Evolutionary conservation across 495 filamentous ascomycete genomes (phyloP).

Genomic region (Neurospora sp.): DNA sequence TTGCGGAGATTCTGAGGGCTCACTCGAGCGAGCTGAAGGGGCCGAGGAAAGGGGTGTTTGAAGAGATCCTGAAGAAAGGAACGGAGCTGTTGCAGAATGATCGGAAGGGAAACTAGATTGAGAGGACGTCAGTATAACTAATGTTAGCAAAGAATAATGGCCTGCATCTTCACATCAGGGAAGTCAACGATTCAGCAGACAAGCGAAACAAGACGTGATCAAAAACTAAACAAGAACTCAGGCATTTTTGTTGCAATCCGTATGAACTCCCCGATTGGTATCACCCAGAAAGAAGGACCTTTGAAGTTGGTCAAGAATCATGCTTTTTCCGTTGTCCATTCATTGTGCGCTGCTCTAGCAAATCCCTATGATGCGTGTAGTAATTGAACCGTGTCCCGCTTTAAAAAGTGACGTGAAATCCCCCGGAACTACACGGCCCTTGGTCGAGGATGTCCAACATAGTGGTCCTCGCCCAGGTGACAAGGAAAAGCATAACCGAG

Average conservation of each 20-base stretch:
- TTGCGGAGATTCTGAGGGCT: slow-evolving; percentile 47
- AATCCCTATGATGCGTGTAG: slow-evolving; percentile 28
- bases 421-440: slow-evolving; percentile 23
- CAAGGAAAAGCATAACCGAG: slow-evolving; percentile 31
- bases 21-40: slow-evolving; percentile 30
- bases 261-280: slow-evolving; percentile 8
- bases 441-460: slow-evolving; percentile 8
- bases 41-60: slow-evolving; percentile 21
- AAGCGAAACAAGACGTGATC: neutral
- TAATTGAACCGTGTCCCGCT: slow-evolving; percentile 16
- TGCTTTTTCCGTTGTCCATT: slow-evolving; percentile 29
- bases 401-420: slow-evolving; percentile 8
- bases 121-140: neutral
- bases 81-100: slow-evolving; percentile 23
- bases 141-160: neutral
- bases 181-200: neutral
- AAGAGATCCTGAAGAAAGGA: slow-evolving; percentile 27
- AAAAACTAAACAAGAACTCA: neutral
- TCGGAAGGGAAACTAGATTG: slow-evolving; percentile 4
- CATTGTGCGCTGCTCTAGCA: slow-evolving; percentile 29
- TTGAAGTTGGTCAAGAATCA: slow-evolving; percentile 16
- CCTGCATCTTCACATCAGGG: neutral
- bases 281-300: slow-evolving; percentile 2
- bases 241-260: slow-evolving; percentile 2
- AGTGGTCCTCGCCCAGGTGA: slow-evolving; percentile 21